These are phyloP conservation scores for Pichia sporocuriosa DNA, from an alignment of 805 yeast species.

Conservation along the genomic window DNA sequence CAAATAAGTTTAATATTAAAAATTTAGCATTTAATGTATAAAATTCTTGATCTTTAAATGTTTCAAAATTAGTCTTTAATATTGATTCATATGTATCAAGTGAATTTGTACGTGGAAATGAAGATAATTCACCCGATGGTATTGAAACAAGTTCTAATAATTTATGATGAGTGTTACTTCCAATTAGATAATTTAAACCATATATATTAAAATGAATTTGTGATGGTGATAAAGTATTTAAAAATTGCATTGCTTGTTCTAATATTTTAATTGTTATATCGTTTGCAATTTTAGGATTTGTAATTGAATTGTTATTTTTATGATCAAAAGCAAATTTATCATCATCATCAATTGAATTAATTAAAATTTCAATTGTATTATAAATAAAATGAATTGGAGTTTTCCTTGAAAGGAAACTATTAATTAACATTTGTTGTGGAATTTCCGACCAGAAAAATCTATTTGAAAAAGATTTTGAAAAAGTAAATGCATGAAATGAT, in stretches of 20 bases:
- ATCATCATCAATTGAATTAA: conserved; percentile 32
- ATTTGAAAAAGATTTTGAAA: conserved; percentile 16
- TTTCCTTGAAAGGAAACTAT: conserved; percentile 40
- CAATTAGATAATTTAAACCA: conserved; percentile 49
- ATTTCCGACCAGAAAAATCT: conserved; percentile 31
- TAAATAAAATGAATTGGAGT: conserved; percentile 47
- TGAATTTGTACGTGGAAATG: conserved; percentile 23
- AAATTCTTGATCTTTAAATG: conserved; percentile 33
- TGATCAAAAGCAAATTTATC: conserved; percentile 26
- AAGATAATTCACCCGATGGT: conserved; percentile 9
- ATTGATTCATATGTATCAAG: conserved; percentile 19
- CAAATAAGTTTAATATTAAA: conserved; percentile 43
- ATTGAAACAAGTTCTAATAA: conserved; percentile 41
- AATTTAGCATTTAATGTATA: conserved; percentile 39
- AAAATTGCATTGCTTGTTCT: conserved; percentile 8
- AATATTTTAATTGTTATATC: conserved; percentile 2
- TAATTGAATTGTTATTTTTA: conserved; percentile 12
- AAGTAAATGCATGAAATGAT: conserved; percentile 15
- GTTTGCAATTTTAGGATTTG: conserved; percentile 1
- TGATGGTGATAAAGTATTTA: conserved; percentile 2
- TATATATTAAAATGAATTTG: conserved; percentile 32
- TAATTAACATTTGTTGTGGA: conserved; percentile 29
- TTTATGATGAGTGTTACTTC: conserved; percentile 40
- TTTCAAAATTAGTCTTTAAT: conserved; percentile 12
- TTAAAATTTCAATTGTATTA: conserved; percentile 48